Conservation (phyloP, 140 eudicot genomes). For the Senecio squalidus region DNA sequence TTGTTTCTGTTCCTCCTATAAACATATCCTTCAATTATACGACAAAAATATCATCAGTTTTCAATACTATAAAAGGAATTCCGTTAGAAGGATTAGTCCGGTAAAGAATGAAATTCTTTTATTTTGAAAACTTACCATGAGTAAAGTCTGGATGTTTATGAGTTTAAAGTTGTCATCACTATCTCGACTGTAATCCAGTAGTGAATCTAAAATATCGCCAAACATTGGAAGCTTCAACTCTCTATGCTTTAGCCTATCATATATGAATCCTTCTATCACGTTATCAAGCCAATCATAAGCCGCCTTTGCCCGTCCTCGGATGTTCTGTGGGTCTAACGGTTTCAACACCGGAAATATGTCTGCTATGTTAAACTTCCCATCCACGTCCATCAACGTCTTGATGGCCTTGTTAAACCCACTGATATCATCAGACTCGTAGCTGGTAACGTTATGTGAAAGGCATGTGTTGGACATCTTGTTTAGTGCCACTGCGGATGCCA, state of each 20-base stretch:
- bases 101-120: no score
- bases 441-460: neutral
- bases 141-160: neutral
- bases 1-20: neutral
- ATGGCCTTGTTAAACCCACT: neutral
- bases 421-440: neutral
- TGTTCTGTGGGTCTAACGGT: neutral
- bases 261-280: neutral
- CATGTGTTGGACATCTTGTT: neutral
- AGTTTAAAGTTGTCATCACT: neutral
- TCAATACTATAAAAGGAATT: neutral
- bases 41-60: neutral
- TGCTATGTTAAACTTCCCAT: neutral
- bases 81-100: no score
- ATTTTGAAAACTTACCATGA: no score
- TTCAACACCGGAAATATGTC: neutral
- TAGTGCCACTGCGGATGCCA: neutral
- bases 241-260: neutral
- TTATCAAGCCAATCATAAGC: neutral
- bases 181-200: neutral
- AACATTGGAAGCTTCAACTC: neutral
- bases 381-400: neutral
- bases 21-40: neutral
- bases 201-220: neutral
- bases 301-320: neutral